Base-by-base conservation (phyloP, 345 rosid genomes). In the Kernera saxatilis region DNA sequence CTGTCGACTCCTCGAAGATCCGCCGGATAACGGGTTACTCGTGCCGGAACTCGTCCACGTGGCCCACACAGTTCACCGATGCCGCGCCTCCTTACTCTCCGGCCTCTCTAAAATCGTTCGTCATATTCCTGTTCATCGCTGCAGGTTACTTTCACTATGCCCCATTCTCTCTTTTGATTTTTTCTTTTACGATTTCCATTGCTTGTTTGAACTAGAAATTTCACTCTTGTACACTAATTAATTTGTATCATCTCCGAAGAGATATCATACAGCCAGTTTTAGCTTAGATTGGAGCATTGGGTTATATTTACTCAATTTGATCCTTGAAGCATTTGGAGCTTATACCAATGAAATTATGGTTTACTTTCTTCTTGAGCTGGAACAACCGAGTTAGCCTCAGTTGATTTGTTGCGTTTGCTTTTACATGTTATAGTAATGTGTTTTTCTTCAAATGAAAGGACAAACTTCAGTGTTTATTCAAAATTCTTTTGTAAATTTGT, bases 21-120 rank as follows among this genome's bases (percentile, higher is more conserved):
- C 93, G 1, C 98, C 96, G 5, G 92, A 77, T 67, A 93, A 90
- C 52, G 97, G 98, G 0, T 78, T 90, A 56, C 80, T 86, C 69
- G 86, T 90, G 18, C 92, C 97, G 53, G 85, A 83, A 54, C 92
- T 90, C 49, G 80, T 88, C 12, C 67, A 61, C 40, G 85, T 93
- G 21, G 94, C 97, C 66, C 84, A 75, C 71, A 75, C 53, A 11
- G 94, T 93, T 37, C 82, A 84, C 72, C 66, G 73, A 11, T 86
- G 93, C 55, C 85, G 82, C 11, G 74, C 66, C 49, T 78, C 75
- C 7, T 80, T 87, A 19, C 82, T 88, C 76, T 73, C 83, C n/a
- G 86, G 88, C 9, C 29, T 93, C 46, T 59, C 84, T 35, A 64
- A 76, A 72, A 90, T 93, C 60, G 33, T 84, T 45, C 71, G 22